Base-by-base conservation (phyloP, 1,139 yeast genomes). In the Yamadazyma diospyri region DNA sequence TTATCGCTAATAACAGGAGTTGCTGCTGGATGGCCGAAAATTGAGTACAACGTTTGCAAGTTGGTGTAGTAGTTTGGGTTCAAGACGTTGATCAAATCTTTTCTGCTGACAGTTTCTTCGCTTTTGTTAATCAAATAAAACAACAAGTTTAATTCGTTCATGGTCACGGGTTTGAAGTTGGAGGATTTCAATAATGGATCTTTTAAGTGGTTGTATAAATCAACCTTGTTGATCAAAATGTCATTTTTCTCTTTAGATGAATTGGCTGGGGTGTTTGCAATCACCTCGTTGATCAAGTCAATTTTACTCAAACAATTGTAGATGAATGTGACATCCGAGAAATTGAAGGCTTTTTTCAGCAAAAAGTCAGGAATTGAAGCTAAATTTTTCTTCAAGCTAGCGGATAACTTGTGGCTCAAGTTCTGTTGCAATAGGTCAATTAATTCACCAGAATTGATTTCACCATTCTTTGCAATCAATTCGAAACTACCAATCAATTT, bases 251-350 rank as follows among this genome's bases (percentile, higher is more conserved):
- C 73, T 35, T 56, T 55, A n/a, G 66, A 48, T 12, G 64, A 56
- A 13, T 62, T 60, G 10, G 74, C 72, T n/a, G 73, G 72, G 23
- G 71, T 64, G 49, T 73, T 71, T 38, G 80, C 82, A 35, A 79
- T 73, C 22, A 77, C 66, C 55, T 77, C 83, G 49, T 80, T 80
- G 41, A 80, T 62, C 43, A 69, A 55, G 47, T 69, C 76, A 32
- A 69, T 56, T 43, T 68, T 69, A 44, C 60, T 60, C 45, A 69
- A 60, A 33, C 70, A 53, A 42, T 67, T 66, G 51, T 67, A 68
- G 26, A 69, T 51, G 40, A 67, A 68, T 39, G 69, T 57, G 12
- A 69, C 59, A 47, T 67, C 68, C 30, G 72, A 55, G 36, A 69
- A 59, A n/a, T 65, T 57, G 46, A 61, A 69, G 25, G 54, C 43